Base-by-base conservation (phyloP, 202 grass and related monocot genomes). In the Eragrostis tef region DNA sequence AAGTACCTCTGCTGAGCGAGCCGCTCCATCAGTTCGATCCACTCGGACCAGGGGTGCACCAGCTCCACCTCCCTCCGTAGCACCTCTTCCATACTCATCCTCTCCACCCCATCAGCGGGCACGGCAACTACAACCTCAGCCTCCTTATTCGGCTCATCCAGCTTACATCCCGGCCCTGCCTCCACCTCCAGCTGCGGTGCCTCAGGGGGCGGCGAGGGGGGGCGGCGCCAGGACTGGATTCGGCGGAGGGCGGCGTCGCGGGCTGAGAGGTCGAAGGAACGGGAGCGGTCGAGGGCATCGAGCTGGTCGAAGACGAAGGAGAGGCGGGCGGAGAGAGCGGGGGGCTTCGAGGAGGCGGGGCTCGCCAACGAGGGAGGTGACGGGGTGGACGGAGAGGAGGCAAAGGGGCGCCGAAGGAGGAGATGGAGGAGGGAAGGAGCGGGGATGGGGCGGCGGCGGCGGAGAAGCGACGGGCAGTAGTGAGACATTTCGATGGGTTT, bases 231-330 rank as follows among this genome's bases (percentile, higher is more conserved):
- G 29, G 90, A 89, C 7, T 93, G 92, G 84, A 98, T 98, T 68
- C 88, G 90, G 65, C 86, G 90, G 26, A 97, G 92, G 61, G 94
- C 92, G 15, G 89, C 86, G 34, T 97, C 89, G 60, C 89, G 86
- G 42, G 74, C 88, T 11, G 88, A 85, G 92, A 88, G 75, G 67
- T 91, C 92, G 41, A 86, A 85, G 63, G 88, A 87, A 81, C 87
- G 77, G 77, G 81, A 72, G 62, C 91, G 88, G 71, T 87, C 83
- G 36, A 97, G 86, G 34, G 90, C 72, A 41, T 94, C 90, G 81
- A 98, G 91, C 84, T 98, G 94, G 82, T 98, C 92, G 79, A 98
- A 94, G 12, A 98, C 90, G 86, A 94, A 98, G 71, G 92, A 89
- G 74, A 98, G 92, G 81, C 94, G 94, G 15, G 92, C 85, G 45